Evolutionary conservation across 257 asterid species (phyloP).

Genomic region (Salvia miltiorrhiza): DNA sequence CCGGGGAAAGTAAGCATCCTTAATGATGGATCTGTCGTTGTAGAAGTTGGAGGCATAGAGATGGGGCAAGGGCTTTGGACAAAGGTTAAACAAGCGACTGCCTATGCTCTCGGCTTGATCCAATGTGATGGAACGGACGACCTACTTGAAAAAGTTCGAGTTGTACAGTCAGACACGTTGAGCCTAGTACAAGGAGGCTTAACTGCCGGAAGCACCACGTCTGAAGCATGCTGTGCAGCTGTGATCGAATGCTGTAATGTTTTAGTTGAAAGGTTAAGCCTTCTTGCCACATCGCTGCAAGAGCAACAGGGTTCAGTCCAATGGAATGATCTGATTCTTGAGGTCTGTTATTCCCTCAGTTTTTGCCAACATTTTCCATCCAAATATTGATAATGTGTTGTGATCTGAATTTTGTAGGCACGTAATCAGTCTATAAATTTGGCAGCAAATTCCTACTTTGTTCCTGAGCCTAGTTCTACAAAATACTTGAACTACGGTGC

Average conservation of each 20-base stretch:
- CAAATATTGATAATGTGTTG: too few species aligned
- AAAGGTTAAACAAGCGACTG: constrained; percentile 17
- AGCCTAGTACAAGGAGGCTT: constrained; percentile 16
- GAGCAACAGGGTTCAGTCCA: neutral
- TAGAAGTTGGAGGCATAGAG: constrained; percentile 21
- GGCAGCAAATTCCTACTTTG: neutral
- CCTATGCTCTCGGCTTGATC: neutral
- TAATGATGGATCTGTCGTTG: constrained; percentile 18
- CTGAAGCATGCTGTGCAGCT: neutral
- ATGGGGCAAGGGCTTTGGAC: constrained; percentile 26
- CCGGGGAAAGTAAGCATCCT: constrained; percentile 20
- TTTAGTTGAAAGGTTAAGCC: neutral
- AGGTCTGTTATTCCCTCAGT: neutral
- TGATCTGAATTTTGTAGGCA: too few species aligned
- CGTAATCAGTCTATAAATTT: constrained; percentile 7
- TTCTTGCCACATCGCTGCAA: neutral
- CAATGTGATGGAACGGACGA: constrained; percentile 7
- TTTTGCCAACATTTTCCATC: too few species aligned
- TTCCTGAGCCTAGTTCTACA: neutral
- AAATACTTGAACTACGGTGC: constrained; percentile 22
- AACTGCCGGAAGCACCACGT: constrained; percentile 9
- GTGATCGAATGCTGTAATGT: neutral
- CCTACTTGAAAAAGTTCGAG: constrained; percentile 5
- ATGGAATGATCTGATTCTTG: neutral
- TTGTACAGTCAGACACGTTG: constrained; percentile 14